Evolutionary conservation across 2,329 filamentous ascomycete genomes (phyloP).

Genomic region (Fonsecaea pugnacius): DNA sequence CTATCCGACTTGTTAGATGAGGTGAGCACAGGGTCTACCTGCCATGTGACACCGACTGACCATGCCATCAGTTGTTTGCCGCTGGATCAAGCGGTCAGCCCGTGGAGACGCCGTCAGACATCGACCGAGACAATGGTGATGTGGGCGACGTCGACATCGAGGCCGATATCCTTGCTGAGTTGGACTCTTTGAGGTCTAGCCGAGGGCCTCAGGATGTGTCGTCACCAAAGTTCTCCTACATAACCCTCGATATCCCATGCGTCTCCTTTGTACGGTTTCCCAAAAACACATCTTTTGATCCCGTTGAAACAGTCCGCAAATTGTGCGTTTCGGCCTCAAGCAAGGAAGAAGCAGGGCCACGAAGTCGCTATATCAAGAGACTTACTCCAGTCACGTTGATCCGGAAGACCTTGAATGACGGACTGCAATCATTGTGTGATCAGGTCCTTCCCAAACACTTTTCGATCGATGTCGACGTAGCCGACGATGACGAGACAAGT

Average conservation of each 20-base stretch:
- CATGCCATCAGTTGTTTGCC: conserved; percentile 24
- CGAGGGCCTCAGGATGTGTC: conserved; percentile 52
- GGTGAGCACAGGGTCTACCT: conserved; percentile 43
- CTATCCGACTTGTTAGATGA: conserved; percentile 62
- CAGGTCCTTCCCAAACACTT: conserved; percentile 65
- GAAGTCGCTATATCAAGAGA: conserved; percentile 63
- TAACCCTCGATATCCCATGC: conserved; percentile 38
- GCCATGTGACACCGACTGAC: not conserved
- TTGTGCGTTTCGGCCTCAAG: conserved; percentile 62
- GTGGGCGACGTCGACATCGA: conserved; percentile 60
- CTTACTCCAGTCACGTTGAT: conserved; percentile 64
- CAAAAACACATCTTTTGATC: conserved; percentile 47
- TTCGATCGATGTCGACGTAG: conserved; percentile 45
- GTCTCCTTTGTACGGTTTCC: conserved; percentile 35
- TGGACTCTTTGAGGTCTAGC: conserved; percentile 58
- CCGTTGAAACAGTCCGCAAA: conserved; percentile 62
- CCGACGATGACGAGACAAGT: conserved; percentile 57
- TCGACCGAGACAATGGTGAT: conserved; percentile 46
- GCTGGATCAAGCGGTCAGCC: not conserved
- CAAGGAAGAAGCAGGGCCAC: conserved; percentile 54
- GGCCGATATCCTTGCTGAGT: conserved; percentile 62
- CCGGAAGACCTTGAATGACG: conserved; percentile 62
- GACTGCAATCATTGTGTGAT: conserved; percentile 60
- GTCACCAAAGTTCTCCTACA: conserved; percentile 23
- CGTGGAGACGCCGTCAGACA: not conserved